Conservation (phyloP, 441 rosid genomes). For the Pelargonium hybrid region DNA sequence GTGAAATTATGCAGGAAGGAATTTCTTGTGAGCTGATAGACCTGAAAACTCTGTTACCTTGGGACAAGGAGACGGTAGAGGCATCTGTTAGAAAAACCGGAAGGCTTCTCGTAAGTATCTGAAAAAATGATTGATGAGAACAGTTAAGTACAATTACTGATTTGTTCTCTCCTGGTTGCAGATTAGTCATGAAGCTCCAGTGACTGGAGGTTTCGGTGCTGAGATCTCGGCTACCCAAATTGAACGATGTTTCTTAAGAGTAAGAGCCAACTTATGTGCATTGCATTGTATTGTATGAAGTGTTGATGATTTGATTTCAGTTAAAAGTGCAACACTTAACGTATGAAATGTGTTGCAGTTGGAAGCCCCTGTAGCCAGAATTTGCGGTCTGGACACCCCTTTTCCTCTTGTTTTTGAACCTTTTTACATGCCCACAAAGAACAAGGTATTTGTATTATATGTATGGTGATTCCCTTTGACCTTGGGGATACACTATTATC, state of each 20-base stretch:
- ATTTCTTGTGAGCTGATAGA: conserved; percentile 88
- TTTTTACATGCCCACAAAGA: conserved; percentile 80
- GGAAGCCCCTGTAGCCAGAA: conserved; percentile 79
- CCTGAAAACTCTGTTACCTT: conserved; percentile 74
- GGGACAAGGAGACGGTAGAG: conserved; percentile 90
- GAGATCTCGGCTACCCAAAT: conserved; percentile 81
- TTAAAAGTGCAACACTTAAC: too few relatives aligned
- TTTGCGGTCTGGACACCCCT: conserved; percentile 88
- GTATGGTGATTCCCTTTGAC: background rate
- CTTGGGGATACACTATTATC: background rate
- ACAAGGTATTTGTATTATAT: conserved; percentile 36
- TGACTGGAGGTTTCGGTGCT: conserved; percentile 96
- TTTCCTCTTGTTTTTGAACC: conserved; percentile 91
- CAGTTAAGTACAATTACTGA: too few relatives aligned
- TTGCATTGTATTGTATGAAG: background rate
- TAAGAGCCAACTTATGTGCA: conserved; percentile 14
- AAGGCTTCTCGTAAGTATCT: conserved; percentile 57
- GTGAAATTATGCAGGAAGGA: conserved; percentile 52
- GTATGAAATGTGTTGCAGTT: conserved; percentile 37
- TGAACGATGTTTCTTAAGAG: conserved; percentile 78
- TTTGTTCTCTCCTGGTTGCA: conserved; percentile 21
- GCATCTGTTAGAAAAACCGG: conserved; percentile 82
- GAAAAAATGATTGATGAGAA: background rate
- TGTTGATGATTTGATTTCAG: too few relatives aligned
- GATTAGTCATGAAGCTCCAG: conserved; percentile 92